phyloP scores from a whole-genome alignment of 441 rosid genomes.

The Adansonia gregorii region DNA sequence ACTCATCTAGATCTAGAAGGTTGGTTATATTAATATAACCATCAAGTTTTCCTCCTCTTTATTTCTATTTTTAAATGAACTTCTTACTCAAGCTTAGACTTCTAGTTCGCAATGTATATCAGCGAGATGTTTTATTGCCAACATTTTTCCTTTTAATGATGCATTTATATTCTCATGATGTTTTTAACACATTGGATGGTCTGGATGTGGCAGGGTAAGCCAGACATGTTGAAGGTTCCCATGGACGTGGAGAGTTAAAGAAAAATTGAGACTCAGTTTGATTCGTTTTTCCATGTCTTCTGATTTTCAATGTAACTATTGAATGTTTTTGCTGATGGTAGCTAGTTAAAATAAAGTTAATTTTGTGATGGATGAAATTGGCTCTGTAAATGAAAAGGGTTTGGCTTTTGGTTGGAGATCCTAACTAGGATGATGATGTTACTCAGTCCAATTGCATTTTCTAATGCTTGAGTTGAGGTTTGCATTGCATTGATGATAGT shows the following conservation, averaged over 20 bases:
- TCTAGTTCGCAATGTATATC: background rate
- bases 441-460: conserved; percentile 16
- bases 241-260: conserved; percentile 28
- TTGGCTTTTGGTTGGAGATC: background rate
- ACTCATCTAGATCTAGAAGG: conserved; percentile 50
- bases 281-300: conserved; percentile 29
- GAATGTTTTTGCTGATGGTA: conserved; percentile 28
- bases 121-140: background rate
- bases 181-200: background rate
- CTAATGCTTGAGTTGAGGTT: conserved; percentile 15
- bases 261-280: conserved; percentile 34
- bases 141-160: background rate
- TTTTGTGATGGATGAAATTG: conserved; percentile 19
- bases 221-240: conserved; percentile 35
- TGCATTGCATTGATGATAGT: conserved; percentile 5
- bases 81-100: background rate
- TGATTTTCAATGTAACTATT: conserved; percentile 42
- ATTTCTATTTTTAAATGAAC: background rate
- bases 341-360: conserved; percentile 32
- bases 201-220: conserved; percentile 37
- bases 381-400: conserved; percentile 10
- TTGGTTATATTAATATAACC: conserved; percentile 4
- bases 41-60: background rate
- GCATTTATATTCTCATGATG: background rate
- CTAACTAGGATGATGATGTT: conserved; percentile 25